phyloP scores from a whole-genome alignment of 1,284 basidiomycete genomes.

The Ustilago loliicola region DNA sequence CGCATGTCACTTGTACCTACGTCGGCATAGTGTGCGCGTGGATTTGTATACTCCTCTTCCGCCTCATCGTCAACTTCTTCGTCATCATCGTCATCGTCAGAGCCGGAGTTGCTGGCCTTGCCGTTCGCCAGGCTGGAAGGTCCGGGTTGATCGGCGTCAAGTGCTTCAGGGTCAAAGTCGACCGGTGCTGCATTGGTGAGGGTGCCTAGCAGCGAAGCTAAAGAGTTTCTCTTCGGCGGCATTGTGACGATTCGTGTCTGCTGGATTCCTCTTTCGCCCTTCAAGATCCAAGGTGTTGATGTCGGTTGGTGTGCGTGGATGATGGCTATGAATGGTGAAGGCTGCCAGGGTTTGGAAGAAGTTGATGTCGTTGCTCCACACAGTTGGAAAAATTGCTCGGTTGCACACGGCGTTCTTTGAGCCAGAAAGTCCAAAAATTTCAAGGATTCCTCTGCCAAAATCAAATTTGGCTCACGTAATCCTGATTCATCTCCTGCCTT shows the following conservation, averaged over 20 bases:
- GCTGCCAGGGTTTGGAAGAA: constrained; percentile 6
- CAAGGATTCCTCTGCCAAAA: background rate
- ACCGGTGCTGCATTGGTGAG: constrained; percentile 47
- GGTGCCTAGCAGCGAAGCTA: constrained; percentile 40
- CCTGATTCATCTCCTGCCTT: constrained; percentile 20
- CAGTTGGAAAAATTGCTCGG: constrained; percentile 3
- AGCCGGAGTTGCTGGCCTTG: constrained; percentile 12
- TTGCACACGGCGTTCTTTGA: constrained; percentile 16
- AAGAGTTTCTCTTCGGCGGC: constrained; percentile 34
- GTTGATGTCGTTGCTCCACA: constrained; percentile 21
- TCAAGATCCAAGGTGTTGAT: background rate
- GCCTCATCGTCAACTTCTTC: constrained; percentile 27
- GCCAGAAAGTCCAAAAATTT: constrained; percentile 14
- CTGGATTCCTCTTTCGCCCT: background rate
- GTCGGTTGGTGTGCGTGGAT: background rate
- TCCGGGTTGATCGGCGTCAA: constrained; percentile 33
- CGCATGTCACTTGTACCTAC: constrained; percentile 56
- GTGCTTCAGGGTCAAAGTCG: constrained; percentile 50
- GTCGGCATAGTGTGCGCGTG: constrained; percentile 59
- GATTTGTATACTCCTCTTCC: constrained; percentile 35
- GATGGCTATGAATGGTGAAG: background rate
- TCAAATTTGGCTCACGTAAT: constrained; percentile 41
- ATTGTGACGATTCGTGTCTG: constrained; percentile 16
- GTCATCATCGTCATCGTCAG: constrained; percentile 27
- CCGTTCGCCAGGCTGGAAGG: constrained; percentile 23